phyloP scores from a whole-genome alignment of 2,329 filamentous ascomycete species.

The Neofusicoccum umdonicola region DNA sequence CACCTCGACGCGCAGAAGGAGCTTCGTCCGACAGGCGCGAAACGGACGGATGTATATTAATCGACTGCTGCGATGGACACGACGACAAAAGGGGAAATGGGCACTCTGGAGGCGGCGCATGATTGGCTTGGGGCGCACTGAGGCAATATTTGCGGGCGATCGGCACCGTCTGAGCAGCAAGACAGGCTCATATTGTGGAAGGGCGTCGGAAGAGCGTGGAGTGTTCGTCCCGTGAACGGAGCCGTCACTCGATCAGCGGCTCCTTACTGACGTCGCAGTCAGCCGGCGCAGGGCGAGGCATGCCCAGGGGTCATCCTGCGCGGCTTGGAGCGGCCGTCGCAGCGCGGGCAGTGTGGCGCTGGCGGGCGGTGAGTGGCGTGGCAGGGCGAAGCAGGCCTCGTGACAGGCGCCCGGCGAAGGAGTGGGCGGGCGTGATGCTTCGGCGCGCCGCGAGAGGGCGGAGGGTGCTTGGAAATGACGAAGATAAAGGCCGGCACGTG shows the following conservation, averaged over 20 bases:
- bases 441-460: not conserved
- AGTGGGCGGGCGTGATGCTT: not conserved
- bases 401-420: not conserved
- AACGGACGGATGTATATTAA: not conserved
- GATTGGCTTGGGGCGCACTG: slow-evolving; percentile 1
- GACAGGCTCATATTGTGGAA: not conserved
- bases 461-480: not conserved
- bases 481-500: slow-evolving; percentile 14
- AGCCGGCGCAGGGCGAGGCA: slow-evolving; percentile 12
- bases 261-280: slow-evolving; percentile 3
- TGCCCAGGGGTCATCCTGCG: slow-evolving; percentile 17
- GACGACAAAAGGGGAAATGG: not conserved
- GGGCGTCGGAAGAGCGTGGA: slow-evolving; percentile 6
- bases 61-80: not conserved
- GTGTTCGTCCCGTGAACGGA: not conserved
- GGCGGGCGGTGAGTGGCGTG: slow-evolving; percentile 4
- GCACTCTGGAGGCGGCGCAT: not conserved
- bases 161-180: not conserved
- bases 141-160: slow-evolving; percentile 7
- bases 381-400: not conserved
- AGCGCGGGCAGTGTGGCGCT: not conserved
- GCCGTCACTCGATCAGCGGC: slow-evolving; percentile 7
- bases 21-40: not conserved
- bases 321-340: not conserved
- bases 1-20: not conserved